Percentiles rank a stretch among this genome's conserved stretches.
phyloP scores from a whole-genome alignment of 768 basidiomycete genomes.

The Russula ochroleuca region DNA sequence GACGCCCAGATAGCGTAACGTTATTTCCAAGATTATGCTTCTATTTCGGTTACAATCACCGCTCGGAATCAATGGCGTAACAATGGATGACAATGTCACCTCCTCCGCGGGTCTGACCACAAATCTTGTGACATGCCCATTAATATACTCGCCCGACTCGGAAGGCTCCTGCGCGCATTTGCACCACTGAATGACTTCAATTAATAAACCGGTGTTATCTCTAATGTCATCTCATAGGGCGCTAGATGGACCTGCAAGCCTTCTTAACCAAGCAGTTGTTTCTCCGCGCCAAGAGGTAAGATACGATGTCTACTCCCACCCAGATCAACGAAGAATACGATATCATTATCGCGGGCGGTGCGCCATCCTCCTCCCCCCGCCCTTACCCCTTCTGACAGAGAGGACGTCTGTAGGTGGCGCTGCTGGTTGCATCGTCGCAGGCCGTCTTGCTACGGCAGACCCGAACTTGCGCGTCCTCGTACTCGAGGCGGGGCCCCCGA shows the following conservation, averaged over 20 bases:
- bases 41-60: not conserved
- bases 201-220: not conserved
- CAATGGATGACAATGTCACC: too few relatives aligned
- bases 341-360: constrained; percentile 58
- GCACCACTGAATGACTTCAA: not conserved
- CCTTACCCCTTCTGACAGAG: not conserved
- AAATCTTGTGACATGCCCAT: not conserved
- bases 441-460: constrained; percentile 51
- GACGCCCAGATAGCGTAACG: too few relatives aligned
- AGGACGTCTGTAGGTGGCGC: constrained; percentile 40
- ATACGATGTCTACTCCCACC: constrained; percentile 8
- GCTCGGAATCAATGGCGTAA: not conserved
- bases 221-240: not conserved
- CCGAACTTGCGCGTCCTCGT: constrained; percentile 54
- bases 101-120: not conserved
- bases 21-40: too few relatives aligned
- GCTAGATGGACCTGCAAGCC: not conserved
- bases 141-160: not conserved
- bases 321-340: constrained; percentile 35
- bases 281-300: not conserved
- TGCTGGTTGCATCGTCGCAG: constrained; percentile 52
- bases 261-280: not conserved
- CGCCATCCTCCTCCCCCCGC: not conserved
- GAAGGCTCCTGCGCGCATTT: not conserved
- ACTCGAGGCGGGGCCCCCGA: constrained; percentile 55